Evolutionary conservation across 2,329 filamentous ascomycete species (phyloP), one percentile per base, ranked within the genome.

Genomic region (Colletotrichum godetiae): DNA sequence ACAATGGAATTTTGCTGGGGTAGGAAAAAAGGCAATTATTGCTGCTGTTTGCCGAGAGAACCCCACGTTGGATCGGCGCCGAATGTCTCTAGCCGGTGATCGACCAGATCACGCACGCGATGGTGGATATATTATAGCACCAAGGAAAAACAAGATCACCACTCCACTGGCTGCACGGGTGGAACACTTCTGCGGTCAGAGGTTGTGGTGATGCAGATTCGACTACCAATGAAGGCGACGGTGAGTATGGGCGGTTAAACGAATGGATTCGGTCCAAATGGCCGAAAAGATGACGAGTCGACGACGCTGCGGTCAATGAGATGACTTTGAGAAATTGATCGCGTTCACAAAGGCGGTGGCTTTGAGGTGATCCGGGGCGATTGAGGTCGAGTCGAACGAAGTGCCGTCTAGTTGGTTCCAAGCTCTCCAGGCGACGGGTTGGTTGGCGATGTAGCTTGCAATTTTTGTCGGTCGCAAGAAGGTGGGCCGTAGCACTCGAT

Each of bases 31-130:
- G 27, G 35, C n/a, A 33, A 35, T 6, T 10, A 52, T 31, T 53
- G 37, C 37, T 46, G 70, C 33, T 49, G 52, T 37, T 58, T 67
- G 60, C 22, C 57, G 27, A 49, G 24, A 24, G 53, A 60, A 60
- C 70, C 70, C 70, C 70, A 70, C 66, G 70, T 52, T 70, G 72
- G 72, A 74, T 72, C 72, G 68, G 72, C 72, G 72, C 61, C 24
- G 61, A 66, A 24, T 37, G 56, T 67, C 31, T 71, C 42, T 69
- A 53, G 67, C 59, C 35, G 59, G 61, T 33, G 72, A 74, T 74
- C 68, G 61, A 63, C 71, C 22, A 67, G 71, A 70, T 64, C 66
- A 70, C 59, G 66, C 67, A 60, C 55, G 59, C 70, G 67, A 58
- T 55, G 72, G 61, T 74, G 61, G 68, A 62, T 70, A 63, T 73